Base-by-base conservation (phyloP, 192 early-diverging fungal species). In the Phlyctochytrium bullatum region DNA sequence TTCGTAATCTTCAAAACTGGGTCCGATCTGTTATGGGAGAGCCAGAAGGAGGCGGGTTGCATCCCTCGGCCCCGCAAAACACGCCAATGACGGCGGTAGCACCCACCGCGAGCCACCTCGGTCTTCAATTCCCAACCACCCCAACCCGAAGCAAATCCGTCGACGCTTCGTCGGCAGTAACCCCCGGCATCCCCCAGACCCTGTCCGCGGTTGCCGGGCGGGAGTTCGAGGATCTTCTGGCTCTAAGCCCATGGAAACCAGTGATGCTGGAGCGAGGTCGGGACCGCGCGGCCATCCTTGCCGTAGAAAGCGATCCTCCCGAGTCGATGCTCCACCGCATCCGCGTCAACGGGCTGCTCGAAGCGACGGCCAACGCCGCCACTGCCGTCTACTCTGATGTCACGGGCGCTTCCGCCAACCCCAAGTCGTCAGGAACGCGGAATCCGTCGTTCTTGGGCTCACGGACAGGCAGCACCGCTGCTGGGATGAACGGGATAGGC, bases 181-280 rank as follows among this genome's bases (percentile, higher is more conserved):
- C 40, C 12, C 40, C 40, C 40, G 40, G 40, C n/a, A 50, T n/a
- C 40, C 40, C 40, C 40, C 12, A 10, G 14, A 10, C 16, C 10
- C 25, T 28, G 54, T 14, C 54, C 4, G 16, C 27, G 20, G 54
- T 25, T 6, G 54, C 54, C 12, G 54, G 54, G 10, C 16, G 54
- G 27, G 54, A 57, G 27, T 57, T 57, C 27, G 54, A 57, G 27
- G 54, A 57, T 25, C 54, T 57, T 10, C 54, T 57, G 6, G 27
- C 20, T 10, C 54, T 57, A 25, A 57, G 54, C 54, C 54, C 54
- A 10, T 57, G 54, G 54, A 57, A 57, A 25, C 54, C 54, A 10
- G 54, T 57, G 12, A 57, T 57, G 54, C 10, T 57, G 54, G 54
- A 57, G 10, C 12, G 54, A 14, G 54, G 54, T 28, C 54, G 54